Base-by-base conservation (phyloP, 2,329 filamentous ascomycete genomes). In the Aspergillus viridinutans region DNA sequence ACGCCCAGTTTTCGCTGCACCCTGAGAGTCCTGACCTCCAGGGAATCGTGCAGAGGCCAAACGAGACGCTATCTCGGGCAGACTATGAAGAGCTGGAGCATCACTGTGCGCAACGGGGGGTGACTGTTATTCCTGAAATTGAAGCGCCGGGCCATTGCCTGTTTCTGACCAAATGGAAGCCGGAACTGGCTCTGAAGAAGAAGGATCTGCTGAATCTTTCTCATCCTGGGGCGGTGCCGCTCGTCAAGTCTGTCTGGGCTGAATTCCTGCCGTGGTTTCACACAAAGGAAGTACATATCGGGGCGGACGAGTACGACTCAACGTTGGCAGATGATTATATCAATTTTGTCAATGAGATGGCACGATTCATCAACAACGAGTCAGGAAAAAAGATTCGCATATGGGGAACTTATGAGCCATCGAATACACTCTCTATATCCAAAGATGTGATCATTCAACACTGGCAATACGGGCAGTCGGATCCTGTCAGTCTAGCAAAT, bases 121-220 rank as follows among this genome's bases (percentile, higher is more conserved):
- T 86, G 1, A 84, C 83, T 0, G 71, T 86, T 1, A 74, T 85
- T 3, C 83, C 83, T 0, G 84, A 86, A 65, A 83, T 86, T 25
- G 84, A 86, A 64, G 77, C 82, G 0, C 83, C 84, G 0, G 83
- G 83, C 0, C 84, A 86, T 58, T 78, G 80, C 1, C 69, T 86
- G 1, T 77, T 78, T 4, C 78, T 86, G 25, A 80, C 80, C 0
- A 82, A 85, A 62, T 86, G 83, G 83, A 83, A 80, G 58, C 83
- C 83, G 0, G 76, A 85, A 58, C 67, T 85, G 17, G 82, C 78
- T 0, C 70, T 83, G 10, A 66, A 70, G 2, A 77, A 81, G 54
- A 68, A 79, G 4, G 82, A 81, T 49, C 69, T 85, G 52, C 69
- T 86, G 4, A 84, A 85, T 57, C 76, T 85, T 49, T 78, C 80